Evolutionary conservation across 768 basidiomycete genomes (phyloP).

Genomic region (Lentinus brumalis): DNA sequence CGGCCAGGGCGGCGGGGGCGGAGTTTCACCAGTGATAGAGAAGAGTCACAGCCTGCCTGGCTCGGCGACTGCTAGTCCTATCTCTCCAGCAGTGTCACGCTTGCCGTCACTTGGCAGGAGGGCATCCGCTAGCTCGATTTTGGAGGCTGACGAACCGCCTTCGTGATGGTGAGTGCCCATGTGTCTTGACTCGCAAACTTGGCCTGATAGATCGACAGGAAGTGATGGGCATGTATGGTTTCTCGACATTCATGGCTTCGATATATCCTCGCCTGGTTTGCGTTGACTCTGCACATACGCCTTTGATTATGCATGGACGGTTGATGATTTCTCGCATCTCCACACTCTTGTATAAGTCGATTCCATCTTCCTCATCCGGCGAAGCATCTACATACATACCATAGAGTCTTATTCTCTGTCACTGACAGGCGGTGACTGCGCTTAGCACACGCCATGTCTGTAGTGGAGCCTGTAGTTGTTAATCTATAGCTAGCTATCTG

Average conservation of each 20-base stretch:
- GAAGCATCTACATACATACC: slow-evolving; percentile 1
- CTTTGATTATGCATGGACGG: neutral
- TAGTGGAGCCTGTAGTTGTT: slow-evolving; percentile 6
- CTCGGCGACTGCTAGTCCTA: slow-evolving; percentile 10
- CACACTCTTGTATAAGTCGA: slow-evolving; percentile 15
- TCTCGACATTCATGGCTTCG: too few relatives aligned
- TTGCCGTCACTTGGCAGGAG: slow-evolving; percentile 16
- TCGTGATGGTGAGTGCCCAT: neutral
- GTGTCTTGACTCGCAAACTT: too few relatives aligned
- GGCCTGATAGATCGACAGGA: neutral
- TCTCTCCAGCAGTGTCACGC: slow-evolving; percentile 10
- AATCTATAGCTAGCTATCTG: slow-evolving; percentile 1
- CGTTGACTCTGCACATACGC: neutral
- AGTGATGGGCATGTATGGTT: neutral
- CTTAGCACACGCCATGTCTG: neutral
- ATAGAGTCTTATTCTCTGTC: slow-evolving; percentile 3
- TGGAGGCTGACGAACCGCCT: slow-evolving; percentile 10
- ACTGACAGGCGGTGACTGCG: neutral
- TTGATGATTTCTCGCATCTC: neutral
- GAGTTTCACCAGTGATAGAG: slow-evolving; percentile 7
- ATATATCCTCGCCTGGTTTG: neutral
- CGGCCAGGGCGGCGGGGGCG: neutral
- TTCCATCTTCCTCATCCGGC: neutral
- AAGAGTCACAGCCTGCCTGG: slow-evolving; percentile 8
- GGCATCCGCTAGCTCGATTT: slow-evolving; percentile 16